Percentiles rank a stretch among this genome's conserved stretches.
phyloP scores from a whole-genome alignment of 768 basidiomycete genomes.

The Trametes cingulata region DNA sequence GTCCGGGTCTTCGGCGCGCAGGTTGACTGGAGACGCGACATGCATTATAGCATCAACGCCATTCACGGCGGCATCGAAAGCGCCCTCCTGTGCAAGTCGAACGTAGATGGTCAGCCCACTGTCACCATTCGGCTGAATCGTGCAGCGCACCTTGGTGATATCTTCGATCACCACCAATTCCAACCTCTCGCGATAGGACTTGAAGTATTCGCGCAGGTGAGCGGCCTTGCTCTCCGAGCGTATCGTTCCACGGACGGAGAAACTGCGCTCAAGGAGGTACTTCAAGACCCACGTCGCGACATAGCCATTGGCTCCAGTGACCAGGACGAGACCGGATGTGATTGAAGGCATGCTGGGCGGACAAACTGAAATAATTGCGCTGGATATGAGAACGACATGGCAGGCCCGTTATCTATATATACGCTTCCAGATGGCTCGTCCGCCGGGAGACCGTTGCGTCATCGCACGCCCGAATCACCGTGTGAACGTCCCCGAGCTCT shows the following conservation, averaged over 20 bases:
- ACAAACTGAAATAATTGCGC: neutral
- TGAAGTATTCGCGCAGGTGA: slow-evolving; percentile 41
- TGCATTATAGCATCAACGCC: slow-evolving; percentile 46
- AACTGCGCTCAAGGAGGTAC: slow-evolving; percentile 40
- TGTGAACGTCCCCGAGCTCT: too few relatives aligned
- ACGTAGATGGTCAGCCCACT: neutral
- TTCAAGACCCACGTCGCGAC: slow-evolving; percentile 35
- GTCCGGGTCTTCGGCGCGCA: slow-evolving; percentile 18
- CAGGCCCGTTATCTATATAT: neutral
- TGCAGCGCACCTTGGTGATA: slow-evolving; percentile 38
- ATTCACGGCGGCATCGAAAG: slow-evolving; percentile 50
- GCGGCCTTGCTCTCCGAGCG: slow-evolving; percentile 45
- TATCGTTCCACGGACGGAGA: slow-evolving; percentile 44
- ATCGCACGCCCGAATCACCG: too few relatives aligned
- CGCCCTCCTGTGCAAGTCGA: slow-evolving; percentile 22
- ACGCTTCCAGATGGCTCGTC: neutral
- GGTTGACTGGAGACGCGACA: slow-evolving; percentile 38
- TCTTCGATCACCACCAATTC: slow-evolving; percentile 49
- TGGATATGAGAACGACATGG: neutral
- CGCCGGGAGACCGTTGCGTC: too few relatives aligned
- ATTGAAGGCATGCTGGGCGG: slow-evolving; percentile 25
- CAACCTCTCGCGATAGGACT: slow-evolving; percentile 37
- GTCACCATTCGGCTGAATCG: neutral
- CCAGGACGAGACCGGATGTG: slow-evolving; percentile 29
- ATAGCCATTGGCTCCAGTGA: slow-evolving; percentile 31